These are phyloP conservation scores for Corylus avellana DNA, from an alignment of 306 rosid genomes.

Conservation along the genomic window DNA sequence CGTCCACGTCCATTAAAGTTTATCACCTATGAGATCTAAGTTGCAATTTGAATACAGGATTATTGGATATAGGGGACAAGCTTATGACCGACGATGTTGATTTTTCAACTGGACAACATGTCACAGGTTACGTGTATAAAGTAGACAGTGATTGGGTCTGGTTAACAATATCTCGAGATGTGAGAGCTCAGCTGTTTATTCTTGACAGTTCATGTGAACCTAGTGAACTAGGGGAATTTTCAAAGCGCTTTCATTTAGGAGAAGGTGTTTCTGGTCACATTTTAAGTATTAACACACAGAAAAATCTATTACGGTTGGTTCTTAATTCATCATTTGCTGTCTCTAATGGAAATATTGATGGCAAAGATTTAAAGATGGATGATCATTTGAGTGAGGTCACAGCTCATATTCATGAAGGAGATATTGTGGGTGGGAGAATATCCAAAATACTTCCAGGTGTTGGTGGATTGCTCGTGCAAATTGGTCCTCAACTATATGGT, in stretches of 20 bases:
- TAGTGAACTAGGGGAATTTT: constrained; percentile 64
- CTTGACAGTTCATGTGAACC: constrained; percentile 84
- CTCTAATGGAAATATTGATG: constrained; percentile 27
- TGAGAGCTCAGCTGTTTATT: constrained; percentile 70
- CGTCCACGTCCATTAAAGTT: constrained; percentile 2
- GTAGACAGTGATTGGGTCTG: constrained; percentile 84
- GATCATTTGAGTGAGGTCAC: constrained; percentile 35
- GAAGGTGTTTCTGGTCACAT: constrained; percentile 60
- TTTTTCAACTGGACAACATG: constrained; percentile 60
- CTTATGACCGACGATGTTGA: constrained; percentile 33
- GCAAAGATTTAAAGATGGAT: constrained; percentile 24
- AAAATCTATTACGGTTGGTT: constrained; percentile 67
- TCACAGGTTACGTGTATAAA: constrained; percentile 75
- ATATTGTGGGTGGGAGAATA: constrained; percentile 71
- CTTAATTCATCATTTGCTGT: constrained; percentile 32
- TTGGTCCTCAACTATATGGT: constrained; percentile 72
- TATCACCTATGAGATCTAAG: constrained; percentile 13
- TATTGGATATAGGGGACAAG: constrained; percentile 42
- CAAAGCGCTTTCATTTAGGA: constrained; percentile 65
- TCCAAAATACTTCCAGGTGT: constrained; percentile 75
- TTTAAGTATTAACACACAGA: constrained; percentile 55
- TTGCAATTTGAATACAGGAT: constrained; percentile 49
- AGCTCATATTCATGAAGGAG: constrained; percentile 62
- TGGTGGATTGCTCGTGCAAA: constrained; percentile 81
- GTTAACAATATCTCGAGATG: constrained; percentile 67